A percentile compares a stretch with the other conserved stretches of the same genome.
Evolutionary conservation across 2,329 filamentous ascomycete genomes (phyloP).

Genomic region (Hymenoscyphus infarciens): DNA sequence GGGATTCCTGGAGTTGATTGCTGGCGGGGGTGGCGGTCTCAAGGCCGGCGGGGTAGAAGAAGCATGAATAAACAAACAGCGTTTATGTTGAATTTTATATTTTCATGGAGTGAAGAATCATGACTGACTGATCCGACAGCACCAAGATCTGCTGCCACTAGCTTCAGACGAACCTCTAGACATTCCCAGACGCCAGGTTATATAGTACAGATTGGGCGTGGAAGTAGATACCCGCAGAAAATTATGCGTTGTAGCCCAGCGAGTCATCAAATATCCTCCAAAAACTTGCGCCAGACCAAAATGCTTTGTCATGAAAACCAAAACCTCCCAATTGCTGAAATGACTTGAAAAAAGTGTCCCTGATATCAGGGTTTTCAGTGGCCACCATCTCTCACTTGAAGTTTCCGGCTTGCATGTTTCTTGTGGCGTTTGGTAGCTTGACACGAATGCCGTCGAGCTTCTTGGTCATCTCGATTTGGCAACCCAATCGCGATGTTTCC

Average conservation of each 20-base stretch:
- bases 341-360: background rate
- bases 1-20: constrained; percentile 90
- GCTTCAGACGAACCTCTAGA: background rate
- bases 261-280: constrained; percentile 1
- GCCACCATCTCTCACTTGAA: constrained; percentile 49
- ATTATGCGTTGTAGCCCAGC: constrained; percentile 8
- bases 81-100: constrained; percentile 1
- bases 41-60: constrained; percentile 53
- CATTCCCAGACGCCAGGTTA: background rate
- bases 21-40: constrained; percentile 55
- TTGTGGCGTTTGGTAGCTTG: constrained; percentile 85
- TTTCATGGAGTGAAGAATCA: constrained; percentile 22
- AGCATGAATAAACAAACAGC: constrained; percentile 20
- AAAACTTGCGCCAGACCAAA: constrained; percentile 7
- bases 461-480: constrained; percentile 76
- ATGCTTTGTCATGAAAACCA: background rate
- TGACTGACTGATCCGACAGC: background rate
- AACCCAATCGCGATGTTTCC: constrained; percentile 55
- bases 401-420: constrained; percentile 93
- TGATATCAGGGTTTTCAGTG: constrained; percentile 8
- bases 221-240: constrained; percentile 20
- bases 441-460: constrained; percentile 85
- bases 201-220: constrained; percentile 28
- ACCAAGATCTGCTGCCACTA: background rate
- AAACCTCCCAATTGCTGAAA: background rate